These are phyloP conservation scores for Alternaria atra DNA, from an alignment of 2,329 filamentous ascomycete genomes.

Conservation along the genomic window DNA sequence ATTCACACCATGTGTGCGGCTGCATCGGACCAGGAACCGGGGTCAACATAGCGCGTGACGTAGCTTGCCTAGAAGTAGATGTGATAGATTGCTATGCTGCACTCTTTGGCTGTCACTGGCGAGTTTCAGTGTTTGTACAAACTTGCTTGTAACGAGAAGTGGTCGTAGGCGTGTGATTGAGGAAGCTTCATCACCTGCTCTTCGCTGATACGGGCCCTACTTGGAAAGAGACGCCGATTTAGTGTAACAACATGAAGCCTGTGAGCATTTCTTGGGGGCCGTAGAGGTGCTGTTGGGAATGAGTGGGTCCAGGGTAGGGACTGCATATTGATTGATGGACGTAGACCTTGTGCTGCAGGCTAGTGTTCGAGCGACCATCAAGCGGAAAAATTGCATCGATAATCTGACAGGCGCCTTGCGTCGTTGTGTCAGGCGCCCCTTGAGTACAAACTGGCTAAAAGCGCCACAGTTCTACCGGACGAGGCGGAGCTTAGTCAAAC, in stretches of 20 bases:
- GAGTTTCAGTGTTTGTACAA: conserved; percentile 15
- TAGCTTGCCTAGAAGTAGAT: background rate
- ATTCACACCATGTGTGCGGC: conserved; percentile 13
- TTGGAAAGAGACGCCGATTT: background rate
- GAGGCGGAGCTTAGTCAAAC: conserved; percentile 5
- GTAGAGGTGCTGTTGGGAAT: background rate
- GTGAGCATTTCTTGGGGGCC: background rate
- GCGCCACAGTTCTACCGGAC: conserved; percentile 30
- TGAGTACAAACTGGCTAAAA: conserved; percentile 17
- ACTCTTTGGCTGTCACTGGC: background rate
- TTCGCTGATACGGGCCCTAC: background rate
- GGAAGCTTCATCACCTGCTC: conserved; percentile 10
- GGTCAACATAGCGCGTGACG: conserved; percentile 1
- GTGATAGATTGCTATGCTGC: conserved; percentile 12
- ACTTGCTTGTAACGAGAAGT: conserved; percentile 17
- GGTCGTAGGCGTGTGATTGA: conserved; percentile 27
- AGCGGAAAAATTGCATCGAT: conserved; percentile 5
- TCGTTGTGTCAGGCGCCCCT: conserved; percentile 13
- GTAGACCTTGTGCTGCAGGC: conserved; percentile 10
- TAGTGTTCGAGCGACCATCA: conserved; percentile 7
- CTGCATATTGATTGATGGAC: background rate
- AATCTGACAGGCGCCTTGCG: conserved; percentile 27
- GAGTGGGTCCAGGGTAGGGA: background rate
- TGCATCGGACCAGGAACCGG: conserved; percentile 6
- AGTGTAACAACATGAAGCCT: conserved; percentile 2